These are phyloP conservation scores for Gossypium mustelinum DNA, from an alignment of 345 rosid species.

Conservation along the genomic window DNA sequence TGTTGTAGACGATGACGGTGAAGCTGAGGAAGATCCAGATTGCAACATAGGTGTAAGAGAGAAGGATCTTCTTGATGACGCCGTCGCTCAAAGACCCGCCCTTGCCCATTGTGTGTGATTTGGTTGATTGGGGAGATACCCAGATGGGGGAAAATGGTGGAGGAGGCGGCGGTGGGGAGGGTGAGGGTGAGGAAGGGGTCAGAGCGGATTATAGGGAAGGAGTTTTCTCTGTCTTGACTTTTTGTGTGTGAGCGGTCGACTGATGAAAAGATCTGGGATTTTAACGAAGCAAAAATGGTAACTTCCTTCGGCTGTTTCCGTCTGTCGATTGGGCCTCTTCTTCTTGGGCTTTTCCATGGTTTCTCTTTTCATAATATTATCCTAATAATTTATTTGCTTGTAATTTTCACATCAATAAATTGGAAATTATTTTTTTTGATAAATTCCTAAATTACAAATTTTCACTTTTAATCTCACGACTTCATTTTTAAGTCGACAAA, in stretches of 20 bases:
- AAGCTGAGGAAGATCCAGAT: slow-evolving; percentile 98
- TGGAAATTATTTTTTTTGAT: too few species aligned
- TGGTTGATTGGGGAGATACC: slow-evolving; percentile 6
- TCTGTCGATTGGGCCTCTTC: not conserved
- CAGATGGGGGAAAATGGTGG: slow-evolving; percentile 14
- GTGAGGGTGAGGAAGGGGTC: slow-evolving; percentile 15
- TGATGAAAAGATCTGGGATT: not conserved
- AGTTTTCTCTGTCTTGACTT: not conserved
- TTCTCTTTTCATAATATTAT: not conserved
- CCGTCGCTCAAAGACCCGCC: slow-evolving; percentile 86
- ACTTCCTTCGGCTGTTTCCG: not conserved
- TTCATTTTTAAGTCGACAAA: too few species aligned
- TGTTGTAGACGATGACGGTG: slow-evolving; percentile 98
- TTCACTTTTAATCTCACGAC: too few species aligned
- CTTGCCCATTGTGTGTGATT: slow-evolving; percentile 56
- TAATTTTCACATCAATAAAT: too few species aligned
- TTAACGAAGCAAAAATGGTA: not conserved
- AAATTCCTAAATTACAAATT: too few species aligned
- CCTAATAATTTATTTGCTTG: too few species aligned
- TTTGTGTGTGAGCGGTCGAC: not conserved
- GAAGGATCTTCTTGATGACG: slow-evolving; percentile 80
- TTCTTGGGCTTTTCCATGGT: not conserved
- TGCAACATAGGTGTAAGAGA: slow-evolving; percentile 86
- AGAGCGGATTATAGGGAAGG: not conserved
- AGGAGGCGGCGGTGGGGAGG: not conserved